Evolutionary conservation across 768 basidiomycete species (phyloP).

Genomic region (Russula sp.): DNA sequence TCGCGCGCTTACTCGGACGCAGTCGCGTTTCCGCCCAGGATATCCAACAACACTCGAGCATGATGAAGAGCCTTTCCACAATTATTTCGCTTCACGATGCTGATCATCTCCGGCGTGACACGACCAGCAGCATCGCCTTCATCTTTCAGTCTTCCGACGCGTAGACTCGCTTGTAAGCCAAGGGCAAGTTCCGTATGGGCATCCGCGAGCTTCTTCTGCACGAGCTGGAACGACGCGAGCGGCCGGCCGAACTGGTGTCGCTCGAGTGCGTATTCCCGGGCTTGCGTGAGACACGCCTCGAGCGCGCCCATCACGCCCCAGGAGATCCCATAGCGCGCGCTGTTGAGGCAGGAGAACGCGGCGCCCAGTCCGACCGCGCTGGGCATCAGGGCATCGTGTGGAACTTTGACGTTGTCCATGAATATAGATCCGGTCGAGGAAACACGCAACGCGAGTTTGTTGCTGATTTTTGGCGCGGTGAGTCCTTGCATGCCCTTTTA

Average conservation of each 20-base stretch:
- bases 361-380: conserved; percentile 73
- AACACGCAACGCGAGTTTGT: conserved; percentile 87
- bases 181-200: conserved; percentile 84
- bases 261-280: conserved; percentile 83
- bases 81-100: conserved; percentile 92
- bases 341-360: conserved; percentile 92
- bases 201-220: conserved; percentile 96
- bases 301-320: conserved; percentile 97
- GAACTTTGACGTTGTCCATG: conserved; percentile 85
- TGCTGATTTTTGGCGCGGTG: conserved; percentile 82
- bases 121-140: conserved; percentile 39
- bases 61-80: conserved; percentile 91
- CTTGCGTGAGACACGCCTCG: conserved; percentile 80
- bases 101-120: conserved; percentile 88
- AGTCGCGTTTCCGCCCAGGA: conserved; percentile 91
- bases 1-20: conserved; percentile 73
- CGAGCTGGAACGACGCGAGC: conserved; percentile 92
- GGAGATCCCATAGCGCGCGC: conserved; percentile 80
- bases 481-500: conserved; percentile 81
- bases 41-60: conserved; percentile 76
- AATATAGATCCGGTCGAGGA: conserved; percentile 85
- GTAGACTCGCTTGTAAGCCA: conserved; percentile 71
- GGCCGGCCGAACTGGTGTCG: conserved; percentile 88
- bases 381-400: conserved; percentile 72
- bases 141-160: conserved; percentile 84